Conservation (phyloP, 305 asterid genomes). For the Nicotiana rustica region DNA sequence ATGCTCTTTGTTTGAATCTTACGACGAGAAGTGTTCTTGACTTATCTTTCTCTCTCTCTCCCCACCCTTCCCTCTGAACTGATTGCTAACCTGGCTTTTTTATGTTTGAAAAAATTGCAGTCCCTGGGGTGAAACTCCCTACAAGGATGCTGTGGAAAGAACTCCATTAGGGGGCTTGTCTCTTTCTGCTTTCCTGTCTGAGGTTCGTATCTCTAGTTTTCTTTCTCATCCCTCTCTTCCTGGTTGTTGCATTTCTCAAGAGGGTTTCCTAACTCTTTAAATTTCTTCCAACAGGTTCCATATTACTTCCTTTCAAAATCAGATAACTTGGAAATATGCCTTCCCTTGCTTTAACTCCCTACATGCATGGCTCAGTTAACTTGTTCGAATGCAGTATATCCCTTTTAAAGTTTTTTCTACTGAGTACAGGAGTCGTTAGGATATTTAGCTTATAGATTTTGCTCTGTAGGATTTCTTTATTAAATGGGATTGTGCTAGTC, state of each 20-base stretch:
- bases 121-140: slow-evolving; percentile 94
- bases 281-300: not conserved
- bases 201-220: slow-evolving; percentile 53
- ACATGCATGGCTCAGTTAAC: not conserved
- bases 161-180: slow-evolving; percentile 78
- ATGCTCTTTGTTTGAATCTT: slow-evolving; percentile 31
- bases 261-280: not conserved
- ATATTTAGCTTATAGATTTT: slow-evolving; percentile 7
- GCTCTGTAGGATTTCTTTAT: not conserved
- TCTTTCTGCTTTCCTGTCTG: slow-evolving; percentile 87
- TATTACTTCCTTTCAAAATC: slow-evolving; percentile 15
- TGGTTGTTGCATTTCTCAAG: slow-evolving; percentile 25
- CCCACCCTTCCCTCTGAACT: slow-evolving; percentile 30
- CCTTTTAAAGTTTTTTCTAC: not conserved
- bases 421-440: not conserved
- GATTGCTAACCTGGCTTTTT: slow-evolving; percentile 40
- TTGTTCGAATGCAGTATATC: not conserved
- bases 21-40: slow-evolving; percentile 5
- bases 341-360: slow-evolving; percentile 23
- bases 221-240: slow-evolving; percentile 7
- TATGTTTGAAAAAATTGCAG: slow-evolving; percentile 58
- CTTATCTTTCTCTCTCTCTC: not conserved
- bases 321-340: not conserved
- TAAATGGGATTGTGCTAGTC: slow-evolving; percentile 14
- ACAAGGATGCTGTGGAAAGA: slow-evolving; percentile 88